Percentiles rank a stretch among this genome's conserved stretches.
Evolutionary conservation across 768 basidiomycete species (phyloP).

Genomic region (Suillus lakei): DNA sequence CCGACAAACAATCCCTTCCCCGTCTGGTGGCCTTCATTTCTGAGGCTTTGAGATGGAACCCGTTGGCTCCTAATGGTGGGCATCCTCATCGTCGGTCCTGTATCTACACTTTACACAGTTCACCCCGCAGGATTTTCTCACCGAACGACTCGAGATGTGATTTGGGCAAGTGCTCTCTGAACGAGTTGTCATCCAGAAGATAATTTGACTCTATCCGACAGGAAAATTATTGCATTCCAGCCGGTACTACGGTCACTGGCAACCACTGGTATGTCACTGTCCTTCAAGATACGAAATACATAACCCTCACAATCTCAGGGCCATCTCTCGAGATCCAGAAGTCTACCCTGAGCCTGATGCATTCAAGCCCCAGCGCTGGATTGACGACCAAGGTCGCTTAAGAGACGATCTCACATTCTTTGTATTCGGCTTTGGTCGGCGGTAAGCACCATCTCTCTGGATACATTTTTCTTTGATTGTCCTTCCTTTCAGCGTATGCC

Average conservation of each 20-base stretch:
- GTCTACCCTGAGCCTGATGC: neutral
- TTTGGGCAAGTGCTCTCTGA: neutral
- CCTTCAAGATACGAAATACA: neutral
- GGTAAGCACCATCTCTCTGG: neutral
- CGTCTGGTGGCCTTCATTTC: neutral
- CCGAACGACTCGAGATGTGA: neutral
- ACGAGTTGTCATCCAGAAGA: neutral
- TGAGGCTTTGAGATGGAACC: constrained; percentile 1
- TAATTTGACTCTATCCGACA: neutral
- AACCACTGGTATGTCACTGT: neutral
- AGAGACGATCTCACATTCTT: neutral
- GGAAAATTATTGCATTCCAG: constrained; percentile 1
- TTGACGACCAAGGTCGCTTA: neutral
- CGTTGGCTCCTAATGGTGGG: neutral
- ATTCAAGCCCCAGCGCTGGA: neutral
- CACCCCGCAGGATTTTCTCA: neutral
- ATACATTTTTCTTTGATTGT: neutral
- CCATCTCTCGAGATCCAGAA: constrained; percentile 5
- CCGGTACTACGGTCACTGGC: neutral
- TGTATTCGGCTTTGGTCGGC: neutral
- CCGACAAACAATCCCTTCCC: neutral
- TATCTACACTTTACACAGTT: neutral
- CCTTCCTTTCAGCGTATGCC: neutral
- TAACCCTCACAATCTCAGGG: neutral
- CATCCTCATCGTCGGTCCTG: neutral